These are phyloP conservation scores for Pholiota conissans DNA, from an alignment of 768 basidiomycete species.

Conservation along the genomic window DNA sequence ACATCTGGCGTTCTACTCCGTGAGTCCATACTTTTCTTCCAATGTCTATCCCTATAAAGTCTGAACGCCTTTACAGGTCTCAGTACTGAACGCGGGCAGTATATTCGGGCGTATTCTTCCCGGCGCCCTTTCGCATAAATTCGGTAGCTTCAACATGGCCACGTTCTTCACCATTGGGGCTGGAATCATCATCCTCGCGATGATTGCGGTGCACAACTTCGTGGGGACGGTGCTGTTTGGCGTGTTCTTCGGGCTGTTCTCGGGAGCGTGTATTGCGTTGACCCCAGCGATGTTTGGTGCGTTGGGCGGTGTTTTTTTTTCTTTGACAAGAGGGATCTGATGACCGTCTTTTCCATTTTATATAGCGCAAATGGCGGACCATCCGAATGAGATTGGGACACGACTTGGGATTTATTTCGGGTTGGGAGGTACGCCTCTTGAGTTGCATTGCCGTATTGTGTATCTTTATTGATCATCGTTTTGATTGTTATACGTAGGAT, in stretches of 20 bases:
- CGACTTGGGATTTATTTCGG: conserved; percentile 47
- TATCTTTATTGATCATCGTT: not conserved
- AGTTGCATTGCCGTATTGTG: not conserved
- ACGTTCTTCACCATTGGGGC: conserved; percentile 33
- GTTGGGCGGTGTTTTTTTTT: not conserved
- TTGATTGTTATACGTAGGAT: conserved; percentile 13
- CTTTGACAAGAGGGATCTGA: no score
- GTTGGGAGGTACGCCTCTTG: conserved; percentile 34
- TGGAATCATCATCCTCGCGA: conserved; percentile 37
- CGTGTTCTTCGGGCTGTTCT: conserved; percentile 41
- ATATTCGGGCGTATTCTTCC: conserved; percentile 52
- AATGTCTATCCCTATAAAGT: no score
- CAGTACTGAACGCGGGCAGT: conserved; percentile 53
- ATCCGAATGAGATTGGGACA: conserved; percentile 46
- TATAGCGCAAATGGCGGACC: conserved; percentile 33
- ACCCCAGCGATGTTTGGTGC: conserved; percentile 31
- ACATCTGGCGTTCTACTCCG: conserved; percentile 50
- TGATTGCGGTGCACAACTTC: conserved; percentile 36
- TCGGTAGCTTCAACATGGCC: conserved; percentile 46
- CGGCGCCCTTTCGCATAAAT: conserved; percentile 36
- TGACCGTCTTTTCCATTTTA: conserved; percentile 1
- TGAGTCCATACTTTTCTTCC: conserved; percentile 27
- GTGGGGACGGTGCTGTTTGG: conserved; percentile 39
- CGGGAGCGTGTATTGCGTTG: conserved; percentile 39
- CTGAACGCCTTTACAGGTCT: no score